Base-by-base conservation (phyloP, 176 grass and related monocot genomes). In the Musa beccarii region DNA sequence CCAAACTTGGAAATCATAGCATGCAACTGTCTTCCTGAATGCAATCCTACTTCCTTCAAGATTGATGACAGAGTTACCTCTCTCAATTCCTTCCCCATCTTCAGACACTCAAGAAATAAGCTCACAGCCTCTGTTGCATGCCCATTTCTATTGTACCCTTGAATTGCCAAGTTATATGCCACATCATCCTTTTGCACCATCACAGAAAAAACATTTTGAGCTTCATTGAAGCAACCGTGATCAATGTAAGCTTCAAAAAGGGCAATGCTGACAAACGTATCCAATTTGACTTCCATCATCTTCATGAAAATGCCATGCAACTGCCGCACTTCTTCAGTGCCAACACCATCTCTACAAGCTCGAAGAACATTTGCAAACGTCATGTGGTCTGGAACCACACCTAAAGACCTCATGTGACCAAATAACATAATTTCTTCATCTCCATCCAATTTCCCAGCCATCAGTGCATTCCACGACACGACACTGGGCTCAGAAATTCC, bases 101-200 rank as follows among this genome's bases (percentile, higher is more conserved):
- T 53, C 80, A 86, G 69, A 54, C 66, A 75, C 11, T 86, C 84
- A 10, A 75, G 28, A 53, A 82, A 73, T 53, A 76, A 53, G 63
- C 26, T 49, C 50, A 82, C 65, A 67, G 84, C 84, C 73, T 77
- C 74, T 14, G 21, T 57, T 22, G 16, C 28, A 64, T 79, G 69
- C 51, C 68, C 74, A 86, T 79, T 86, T 69, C 52, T 82, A 14
- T 10, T 15, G 57, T 82, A 86, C 51, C 80, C 84, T 75, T 82
- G 84, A 63, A 86, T 82, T 49, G 78, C 78, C 73, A 86, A 20
- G 52, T 86, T 82, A 79, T 68, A 78, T 52, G 68, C 55, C 34
- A 50, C 84, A 82, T 79, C 68, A 79, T 86, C 84, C 69, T 82
- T 86, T 67, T 86, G 61, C 61, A 75, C 72, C 84, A 82, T 75